Evolutionary conservation across 2,329 filamentous ascomycete genomes (phyloP).

Genomic region (Ascochyta koolunga): DNA sequence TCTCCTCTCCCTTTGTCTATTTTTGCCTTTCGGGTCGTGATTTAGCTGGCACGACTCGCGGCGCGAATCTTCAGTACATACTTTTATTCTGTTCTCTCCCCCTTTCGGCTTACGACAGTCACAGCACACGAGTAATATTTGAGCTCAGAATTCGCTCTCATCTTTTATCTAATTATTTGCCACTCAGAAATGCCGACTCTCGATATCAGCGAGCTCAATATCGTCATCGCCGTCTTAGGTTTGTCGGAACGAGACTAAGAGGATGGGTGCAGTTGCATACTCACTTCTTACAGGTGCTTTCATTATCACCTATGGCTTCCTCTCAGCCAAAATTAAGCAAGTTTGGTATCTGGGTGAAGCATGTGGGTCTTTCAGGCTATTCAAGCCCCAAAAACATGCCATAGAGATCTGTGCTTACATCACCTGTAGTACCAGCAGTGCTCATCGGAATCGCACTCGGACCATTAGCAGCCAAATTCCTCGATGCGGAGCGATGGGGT

Average conservation of each 20-base stretch:
- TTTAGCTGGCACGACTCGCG: too few relatives aligned
- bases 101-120: too few relatives aligned
- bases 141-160: too few relatives aligned
- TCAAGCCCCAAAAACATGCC: too few relatives aligned
- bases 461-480: conserved; percentile 60
- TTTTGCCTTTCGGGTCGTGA: too few relatives aligned
- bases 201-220: conserved; percentile 60
- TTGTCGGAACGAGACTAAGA: conserved; percentile 10
- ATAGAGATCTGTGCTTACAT: too few relatives aligned
- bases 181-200: conserved; percentile 52
- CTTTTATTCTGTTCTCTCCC: too few relatives aligned
- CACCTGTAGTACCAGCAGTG: conserved; percentile 49
- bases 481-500: conserved; percentile 53
- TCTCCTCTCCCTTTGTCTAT: too few relatives aligned
- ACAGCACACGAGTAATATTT: too few relatives aligned
- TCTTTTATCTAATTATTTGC: too few relatives aligned
- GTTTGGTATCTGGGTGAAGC: conserved; percentile 63
- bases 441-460: conserved; percentile 61
- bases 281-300: conserved; percentile 50
- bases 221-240: conserved; percentile 58
- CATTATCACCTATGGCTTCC: conserved; percentile 56
- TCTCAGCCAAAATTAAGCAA: conserved; percentile 61
- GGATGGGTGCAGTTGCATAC: background rate
- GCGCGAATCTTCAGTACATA: too few relatives aligned
- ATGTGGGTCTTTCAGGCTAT: background rate